Base-by-base conservation (phyloP, 371 early-diverging fungal genomes). In the Massospora cicadina region DNA sequence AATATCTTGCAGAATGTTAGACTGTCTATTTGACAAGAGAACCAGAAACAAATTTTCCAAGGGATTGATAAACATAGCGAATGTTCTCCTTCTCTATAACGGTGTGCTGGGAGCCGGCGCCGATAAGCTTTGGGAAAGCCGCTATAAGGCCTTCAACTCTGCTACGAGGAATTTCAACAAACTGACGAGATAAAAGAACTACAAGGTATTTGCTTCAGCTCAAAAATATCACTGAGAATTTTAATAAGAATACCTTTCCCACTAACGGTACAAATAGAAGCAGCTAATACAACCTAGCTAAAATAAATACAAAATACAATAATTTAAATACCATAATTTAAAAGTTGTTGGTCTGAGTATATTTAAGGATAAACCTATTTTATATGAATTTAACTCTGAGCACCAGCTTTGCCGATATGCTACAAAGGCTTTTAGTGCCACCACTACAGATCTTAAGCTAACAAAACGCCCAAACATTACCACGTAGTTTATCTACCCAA, bases 111-210 rank as follows among this genome's bases (percentile, higher is more conserved):
- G 91, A 89, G 23, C 88, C 88, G 2, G 83, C 76, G 60, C 86
- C 83, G 64, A 95, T 89, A 64, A 98, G 79, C 74, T 95, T 95
- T 3, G 98, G 96, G 69, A 97, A 97, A 13, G 94, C 91, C 13
- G 91, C 88, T 60, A 97, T 75, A 56, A 97, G 78, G 21, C 95
- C 95, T 73, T 97, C 98, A 67, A 95, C 94, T 68, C 94, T 88
- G n/a, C 92, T 83, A 33, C 94, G 86, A 60, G 90, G 88, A 89
- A 95, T 92, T 70, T 93, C 95, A 53, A 90, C 82, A 74, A 94
- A 95, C 77, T 97, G 96, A 56, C 96, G 89, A 66, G 95, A 95
- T 66, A 95, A 82, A 66, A 97, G 79, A 66, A 90, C 96, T 96
- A n/a, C 21, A 55, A 26, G 26, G 26, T 54, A 13, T 2, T 53